These are phyloP conservation scores for Pichia scutulata DNA, from an alignment of 805 yeast species.

Conservation along the genomic window DNA sequence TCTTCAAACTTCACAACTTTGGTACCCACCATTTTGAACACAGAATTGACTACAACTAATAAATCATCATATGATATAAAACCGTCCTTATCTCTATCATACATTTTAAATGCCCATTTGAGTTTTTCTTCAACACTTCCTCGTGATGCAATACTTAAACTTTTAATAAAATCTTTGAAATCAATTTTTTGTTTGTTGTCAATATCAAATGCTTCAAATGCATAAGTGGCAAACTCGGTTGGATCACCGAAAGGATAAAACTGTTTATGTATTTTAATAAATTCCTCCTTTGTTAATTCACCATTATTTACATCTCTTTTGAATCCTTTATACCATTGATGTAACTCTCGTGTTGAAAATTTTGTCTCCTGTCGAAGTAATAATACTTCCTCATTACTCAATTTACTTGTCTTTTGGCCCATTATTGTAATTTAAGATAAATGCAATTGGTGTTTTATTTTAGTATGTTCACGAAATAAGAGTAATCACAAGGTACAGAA, in stretches of 20 bases:
- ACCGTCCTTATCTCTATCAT: slow-evolving; percentile 79
- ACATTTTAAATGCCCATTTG: slow-evolving; percentile 82
- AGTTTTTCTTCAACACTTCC: slow-evolving; percentile 81
- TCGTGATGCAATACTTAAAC: slow-evolving; percentile 77
- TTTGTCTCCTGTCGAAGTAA: slow-evolving; percentile 79
- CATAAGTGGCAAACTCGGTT: slow-evolving; percentile 76
- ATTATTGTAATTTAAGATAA: slow-evolving; percentile 20
- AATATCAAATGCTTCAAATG: slow-evolving; percentile 83
- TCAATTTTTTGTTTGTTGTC: slow-evolving; percentile 77
- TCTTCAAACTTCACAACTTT: slow-evolving; percentile 76
- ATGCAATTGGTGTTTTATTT: neutral
- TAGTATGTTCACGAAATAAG: neutral
- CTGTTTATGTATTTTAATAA: slow-evolving; percentile 86
- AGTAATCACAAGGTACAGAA: neutral
- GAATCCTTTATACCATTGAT: slow-evolving; percentile 98
- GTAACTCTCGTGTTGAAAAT: slow-evolving; percentile 88
- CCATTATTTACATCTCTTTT: slow-evolving; percentile 91
- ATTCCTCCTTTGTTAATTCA: slow-evolving; percentile 76
- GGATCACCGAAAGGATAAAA: slow-evolving; percentile 99
- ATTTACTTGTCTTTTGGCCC: slow-evolving; percentile 94
- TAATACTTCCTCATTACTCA: slow-evolving; percentile 83
- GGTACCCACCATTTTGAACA: slow-evolving; percentile 91
- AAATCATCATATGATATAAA: slow-evolving; percentile 69
- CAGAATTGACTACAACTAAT: slow-evolving; percentile 69
- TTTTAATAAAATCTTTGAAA: slow-evolving; percentile 87